A percentile compares a stretch with the other conserved stretches of the same genome.
These are phyloP conservation scores for Oryza brachyantha DNA, from an alignment of 176 grass and related monocot species.

Conservation along the genomic window DNA sequence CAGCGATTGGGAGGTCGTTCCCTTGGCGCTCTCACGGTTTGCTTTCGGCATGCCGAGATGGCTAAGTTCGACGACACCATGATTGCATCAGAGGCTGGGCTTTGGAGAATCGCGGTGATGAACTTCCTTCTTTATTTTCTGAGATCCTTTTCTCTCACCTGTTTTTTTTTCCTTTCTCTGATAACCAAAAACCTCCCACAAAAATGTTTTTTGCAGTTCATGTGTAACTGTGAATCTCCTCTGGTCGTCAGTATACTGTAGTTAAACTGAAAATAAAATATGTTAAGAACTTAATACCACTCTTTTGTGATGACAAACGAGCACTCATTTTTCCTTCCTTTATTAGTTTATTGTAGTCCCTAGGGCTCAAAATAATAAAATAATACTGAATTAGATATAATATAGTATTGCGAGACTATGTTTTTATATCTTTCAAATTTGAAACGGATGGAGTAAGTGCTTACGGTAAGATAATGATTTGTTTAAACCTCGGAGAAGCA, in stretches of 20 bases:
- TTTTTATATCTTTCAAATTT: no score
- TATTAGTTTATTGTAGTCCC: no score
- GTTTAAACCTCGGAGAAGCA: background rate
- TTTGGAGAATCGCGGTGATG: constrained; percentile 26
- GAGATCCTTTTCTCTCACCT: no score
- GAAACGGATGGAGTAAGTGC: no score
- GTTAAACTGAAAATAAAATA: background rate
- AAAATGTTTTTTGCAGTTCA: background rate
- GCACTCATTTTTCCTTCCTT: background rate
- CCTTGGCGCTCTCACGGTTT: background rate
- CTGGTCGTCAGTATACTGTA: background rate
- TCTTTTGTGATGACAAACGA: background rate
- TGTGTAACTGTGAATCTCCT: background rate
- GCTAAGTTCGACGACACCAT: constrained; percentile 30
- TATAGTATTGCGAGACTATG: no score
- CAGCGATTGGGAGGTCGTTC: background rate
- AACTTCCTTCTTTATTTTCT: background rate
- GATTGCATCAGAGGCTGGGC: constrained; percentile 10
- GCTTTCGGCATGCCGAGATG: constrained; percentile 23
- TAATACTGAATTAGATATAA: no score
- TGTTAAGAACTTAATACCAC: background rate
- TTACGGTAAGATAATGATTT: background rate
- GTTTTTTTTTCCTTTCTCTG: background rate
- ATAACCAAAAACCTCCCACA: background rate
- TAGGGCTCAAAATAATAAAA: no score